phyloP scores from a whole-genome alignment of 202 grass and related monocot genomes.

The Setaria italica region DNA sequence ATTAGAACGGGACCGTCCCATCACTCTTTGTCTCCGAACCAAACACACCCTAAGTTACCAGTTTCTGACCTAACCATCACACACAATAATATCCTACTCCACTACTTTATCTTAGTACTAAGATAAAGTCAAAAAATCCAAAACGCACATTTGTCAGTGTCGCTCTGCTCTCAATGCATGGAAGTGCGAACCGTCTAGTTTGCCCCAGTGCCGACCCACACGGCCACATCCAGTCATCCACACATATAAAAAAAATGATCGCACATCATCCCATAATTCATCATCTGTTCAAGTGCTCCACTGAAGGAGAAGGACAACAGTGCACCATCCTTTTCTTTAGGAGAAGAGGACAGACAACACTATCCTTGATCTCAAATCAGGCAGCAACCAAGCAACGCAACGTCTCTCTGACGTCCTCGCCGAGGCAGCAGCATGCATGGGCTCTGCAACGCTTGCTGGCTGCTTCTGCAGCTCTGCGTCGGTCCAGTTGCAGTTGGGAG shows the following conservation, averaged over 20 bases:
- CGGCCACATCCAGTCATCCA: not conserved
- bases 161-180: not conserved
- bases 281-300: constrained; percentile 29
- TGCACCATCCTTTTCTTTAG: constrained; percentile 13
- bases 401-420: constrained; percentile 35
- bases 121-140: not conserved
- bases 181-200: constrained; percentile 27
- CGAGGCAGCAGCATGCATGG: not conserved
- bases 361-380: constrained; percentile 1
- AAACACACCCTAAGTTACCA: constrained; percentile 29
- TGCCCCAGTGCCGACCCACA: constrained; percentile 14
- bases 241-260: too few species aligned
- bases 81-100: not conserved
- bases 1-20: too few species aligned
- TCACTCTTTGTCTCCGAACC: too few species aligned
- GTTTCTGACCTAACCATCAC: constrained; percentile 37
- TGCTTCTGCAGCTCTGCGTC: not conserved
- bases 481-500: constrained; percentile 31
- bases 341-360: not conserved
- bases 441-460: not conserved
- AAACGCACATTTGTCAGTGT: constrained; percentile 20
- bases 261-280: not conserved
- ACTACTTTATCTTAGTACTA: not conserved
- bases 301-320: not conserved
- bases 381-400: not conserved